A percentile compares a stretch with the other conserved stretches of the same genome.
Conservation (phyloP, 176 grass and related monocot species). For the Carex cristatella region DNA sequence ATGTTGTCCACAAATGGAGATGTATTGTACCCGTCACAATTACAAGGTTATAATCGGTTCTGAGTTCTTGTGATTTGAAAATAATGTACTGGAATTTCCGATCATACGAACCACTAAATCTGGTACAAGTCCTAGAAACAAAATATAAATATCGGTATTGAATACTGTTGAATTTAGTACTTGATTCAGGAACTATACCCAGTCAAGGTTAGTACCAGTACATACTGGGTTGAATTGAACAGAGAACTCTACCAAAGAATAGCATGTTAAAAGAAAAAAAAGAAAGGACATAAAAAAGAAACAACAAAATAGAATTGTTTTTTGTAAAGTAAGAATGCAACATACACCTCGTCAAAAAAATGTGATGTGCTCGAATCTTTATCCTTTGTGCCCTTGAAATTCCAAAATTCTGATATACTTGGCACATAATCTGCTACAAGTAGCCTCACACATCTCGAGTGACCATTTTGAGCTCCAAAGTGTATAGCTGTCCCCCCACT, state of each 20-base stretch:
- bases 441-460: slow-evolving; percentile 72
- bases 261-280: neutral
- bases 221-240: neutral
- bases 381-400: slow-evolving; percentile 44
- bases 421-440: slow-evolving; percentile 80
- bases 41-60: neutral
- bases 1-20: neutral
- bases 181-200: neutral
- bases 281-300: neutral
- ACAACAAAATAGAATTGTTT: neutral
- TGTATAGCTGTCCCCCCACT: slow-evolving; percentile 87
- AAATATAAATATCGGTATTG: neutral
- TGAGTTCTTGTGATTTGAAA: neutral
- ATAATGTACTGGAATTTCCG: neutral
- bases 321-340: slow-evolving; percentile 40
- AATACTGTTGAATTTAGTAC: neutral
- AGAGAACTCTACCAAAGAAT: neutral
- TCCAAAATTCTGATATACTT: slow-evolving; percentile 79
- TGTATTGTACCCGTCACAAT: neutral
- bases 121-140: neutral
- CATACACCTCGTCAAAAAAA: slow-evolving; percentile 63
- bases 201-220: neutral
- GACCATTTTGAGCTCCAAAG: slow-evolving; percentile 89
- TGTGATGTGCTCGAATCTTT: slow-evolving; percentile 21
- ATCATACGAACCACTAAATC: neutral